Evolutionary conservation across 2,329 filamentous ascomycete genomes (phyloP).

Genomic region (Fusarium pilosicola): DNA sequence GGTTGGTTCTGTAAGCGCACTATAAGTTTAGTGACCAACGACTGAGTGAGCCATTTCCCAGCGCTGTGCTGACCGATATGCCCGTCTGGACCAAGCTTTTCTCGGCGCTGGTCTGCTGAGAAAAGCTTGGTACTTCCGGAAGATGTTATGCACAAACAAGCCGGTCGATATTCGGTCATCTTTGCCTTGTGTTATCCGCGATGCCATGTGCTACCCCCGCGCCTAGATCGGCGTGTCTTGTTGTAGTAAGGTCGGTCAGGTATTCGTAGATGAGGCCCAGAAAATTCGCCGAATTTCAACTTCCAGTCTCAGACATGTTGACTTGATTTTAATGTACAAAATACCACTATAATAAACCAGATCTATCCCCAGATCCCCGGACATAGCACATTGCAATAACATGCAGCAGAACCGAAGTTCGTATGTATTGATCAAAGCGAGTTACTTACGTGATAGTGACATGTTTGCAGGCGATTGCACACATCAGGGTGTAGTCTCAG

Average conservation of each 20-base stretch:
- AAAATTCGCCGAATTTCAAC: conserved; percentile 30
- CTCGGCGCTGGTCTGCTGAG: conserved; percentile 33
- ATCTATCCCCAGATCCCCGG: not conserved
- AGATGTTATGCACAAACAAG: conserved; percentile 35
- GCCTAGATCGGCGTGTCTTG: conserved; percentile 33
- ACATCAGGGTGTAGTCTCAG: conserved; percentile 32
- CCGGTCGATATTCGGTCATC: conserved; percentile 34
- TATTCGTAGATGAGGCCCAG: conserved; percentile 21
- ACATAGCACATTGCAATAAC: not conserved
- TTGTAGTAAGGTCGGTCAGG: conserved; percentile 17
- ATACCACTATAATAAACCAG: not conserved
- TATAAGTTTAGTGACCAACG: not conserved
- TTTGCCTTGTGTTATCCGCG: conserved; percentile 33
- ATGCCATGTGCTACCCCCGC: conserved; percentile 41
- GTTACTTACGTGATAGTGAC: conserved; percentile 8
- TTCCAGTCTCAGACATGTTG: not conserved
- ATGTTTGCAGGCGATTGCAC: conserved; percentile 21
- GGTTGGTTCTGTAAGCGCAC: not conserved
- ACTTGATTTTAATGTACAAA: conserved; percentile 1
- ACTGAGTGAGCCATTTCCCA: conserved; percentile 15
- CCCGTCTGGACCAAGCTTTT: conserved; percentile 31
- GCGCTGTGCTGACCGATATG: conserved; percentile 18
- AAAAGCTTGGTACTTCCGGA: conserved; percentile 34
- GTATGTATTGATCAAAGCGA: not conserved
- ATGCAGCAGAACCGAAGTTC: not conserved